Evolutionary conservation across 768 basidiomycete genomes (phyloP), one percentile per base, ranked within the genome.

Genomic region (Lactarius sp.): DNA sequence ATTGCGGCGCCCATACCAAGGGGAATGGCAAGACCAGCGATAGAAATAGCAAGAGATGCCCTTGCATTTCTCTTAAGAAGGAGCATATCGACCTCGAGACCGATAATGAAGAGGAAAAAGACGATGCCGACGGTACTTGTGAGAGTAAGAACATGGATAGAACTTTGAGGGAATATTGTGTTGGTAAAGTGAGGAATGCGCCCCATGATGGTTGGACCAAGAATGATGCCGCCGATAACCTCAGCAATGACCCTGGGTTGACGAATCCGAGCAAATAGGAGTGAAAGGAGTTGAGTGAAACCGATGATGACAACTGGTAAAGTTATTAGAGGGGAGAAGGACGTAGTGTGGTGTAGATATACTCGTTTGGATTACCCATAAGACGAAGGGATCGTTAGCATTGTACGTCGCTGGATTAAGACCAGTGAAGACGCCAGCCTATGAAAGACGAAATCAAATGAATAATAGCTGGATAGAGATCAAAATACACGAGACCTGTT

Each of bases 181-280:
- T 70, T 62, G 6, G 78, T 78, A 76, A 94, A 96, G 44, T 78
- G 72, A 0, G 90, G 92, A 62, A 94, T 92, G 33, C 83, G 84
- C 3, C 92, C 92, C 81, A 92, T 84, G 10, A 89, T 82, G 0
- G 75, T 76, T 0, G 75, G 76, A 47, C 94, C 94, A 12, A 98
- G 81, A 22, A 98, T 70, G 67, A 98, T 85, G 22, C 96, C 96
- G 0, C 87, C 92, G 60, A 98, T 83, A 63, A 97, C 88, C 73
- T 98, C 95, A 47, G 94, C 86, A 57, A 97, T 93, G 64, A 98
- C 95, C n/a, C 87, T 80, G 2, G 96, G 96, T 70, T 98, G 95
- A 39, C 84, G 85, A 41, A 96, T 84, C 60, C 80, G 85, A 8
- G 77, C 73, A 22, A 97, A 78, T 56, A 82, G 61, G 20, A 90